phyloP scores from a whole-genome alignment of 164 flowering plant genomes.

The Vitis cinerea region DNA sequence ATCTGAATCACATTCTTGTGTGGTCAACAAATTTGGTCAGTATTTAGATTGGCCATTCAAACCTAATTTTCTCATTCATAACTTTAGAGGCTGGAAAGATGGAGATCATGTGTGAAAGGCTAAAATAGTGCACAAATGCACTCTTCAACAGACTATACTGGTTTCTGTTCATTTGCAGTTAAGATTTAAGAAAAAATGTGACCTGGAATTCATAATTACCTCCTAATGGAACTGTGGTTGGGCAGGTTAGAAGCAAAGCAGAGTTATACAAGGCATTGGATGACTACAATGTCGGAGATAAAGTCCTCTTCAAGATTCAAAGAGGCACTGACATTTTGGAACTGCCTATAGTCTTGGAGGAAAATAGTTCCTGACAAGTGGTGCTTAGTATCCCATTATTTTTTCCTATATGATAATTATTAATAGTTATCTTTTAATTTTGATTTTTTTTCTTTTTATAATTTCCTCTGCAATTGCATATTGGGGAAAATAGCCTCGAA shows the following conservation, averaged over 20 bases:
- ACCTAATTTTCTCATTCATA: too few species aligned
- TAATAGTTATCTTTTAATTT: background rate
- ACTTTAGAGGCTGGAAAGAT: too few species aligned
- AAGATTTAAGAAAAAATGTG: background rate
- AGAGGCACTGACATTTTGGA: constrained; percentile 64
- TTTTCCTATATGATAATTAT: too few species aligned
- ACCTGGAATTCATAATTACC: background rate
- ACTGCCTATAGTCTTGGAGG: constrained; percentile 67
- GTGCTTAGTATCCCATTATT: background rate
- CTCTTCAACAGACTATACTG: too few species aligned
- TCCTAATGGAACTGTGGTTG: background rate
- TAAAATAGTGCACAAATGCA: too few species aligned
- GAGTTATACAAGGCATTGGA: constrained; percentile 67
- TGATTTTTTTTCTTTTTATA: background rate
- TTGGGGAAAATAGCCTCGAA: too few species aligned
- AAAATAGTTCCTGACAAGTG: constrained; percentile 32
- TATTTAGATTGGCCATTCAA: too few species aligned
- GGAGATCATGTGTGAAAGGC: too few species aligned
- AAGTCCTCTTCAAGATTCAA: constrained; percentile 55
- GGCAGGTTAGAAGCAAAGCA: constrained; percentile 79
- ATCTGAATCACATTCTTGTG: too few species aligned
- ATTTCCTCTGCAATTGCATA: too few species aligned
- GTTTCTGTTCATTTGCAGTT: too few species aligned
- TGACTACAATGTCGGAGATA: constrained; percentile 72
- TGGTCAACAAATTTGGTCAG: too few species aligned